Percentiles rank a stretch among this genome's conserved stretches.
Conservation (phyloP, 2,329 filamentous ascomycete species). For the Lecanosticta acicola region DNA sequence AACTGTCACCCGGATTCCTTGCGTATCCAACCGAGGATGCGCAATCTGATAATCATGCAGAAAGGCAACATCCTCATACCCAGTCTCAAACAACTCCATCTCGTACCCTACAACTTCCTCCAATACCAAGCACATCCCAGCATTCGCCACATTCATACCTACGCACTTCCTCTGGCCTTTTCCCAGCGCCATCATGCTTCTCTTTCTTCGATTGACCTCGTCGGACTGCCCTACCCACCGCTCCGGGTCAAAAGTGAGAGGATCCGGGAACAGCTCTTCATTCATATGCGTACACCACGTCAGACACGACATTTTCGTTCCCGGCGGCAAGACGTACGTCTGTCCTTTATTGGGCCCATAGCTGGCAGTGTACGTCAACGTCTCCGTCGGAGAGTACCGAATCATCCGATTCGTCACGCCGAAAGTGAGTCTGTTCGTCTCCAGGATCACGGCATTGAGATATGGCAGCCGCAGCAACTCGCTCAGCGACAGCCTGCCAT, state of each 20-base stretch:
- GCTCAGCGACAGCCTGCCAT: slow-evolving; percentile 1
- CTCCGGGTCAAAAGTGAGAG: slow-evolving; percentile 1
- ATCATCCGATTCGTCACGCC: slow-evolving; percentile 8
- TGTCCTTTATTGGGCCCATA: slow-evolving; percentile 24
- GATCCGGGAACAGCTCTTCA: slow-evolving; percentile 2
- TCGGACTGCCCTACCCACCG: slow-evolving; percentile 4
- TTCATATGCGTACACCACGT: slow-evolving; percentile 3
- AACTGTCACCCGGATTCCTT: slow-evolving; percentile 6
- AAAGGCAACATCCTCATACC: slow-evolving; percentile 6
- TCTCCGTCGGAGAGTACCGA: slow-evolving; percentile 7
- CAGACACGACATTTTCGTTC: not conserved
- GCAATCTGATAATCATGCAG: slow-evolving; percentile 9
- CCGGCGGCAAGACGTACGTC: not conserved
- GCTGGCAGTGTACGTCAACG: slow-evolving; percentile 26
- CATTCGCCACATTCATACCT: slow-evolving; percentile 6
- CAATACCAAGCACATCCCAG: slow-evolving; percentile 7
- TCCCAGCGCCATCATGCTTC: slow-evolving; percentile 5
- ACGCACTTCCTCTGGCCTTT: slow-evolving; percentile 8
- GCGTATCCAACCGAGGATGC: slow-evolving; percentile 7
- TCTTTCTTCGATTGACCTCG: slow-evolving; percentile 4
- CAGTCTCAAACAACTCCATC: slow-evolving; percentile 6
- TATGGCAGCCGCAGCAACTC: slow-evolving; percentile 10
- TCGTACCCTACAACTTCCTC: slow-evolving; percentile 3
- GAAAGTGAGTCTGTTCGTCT: slow-evolving; percentile 8
- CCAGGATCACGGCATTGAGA: slow-evolving; percentile 7